A percentile compares a stretch with the other conserved stretches of the same genome.
Evolutionary conservation across 768 basidiomycete species (phyloP).

Genomic region (Calocybe gangraenosa): DNA sequence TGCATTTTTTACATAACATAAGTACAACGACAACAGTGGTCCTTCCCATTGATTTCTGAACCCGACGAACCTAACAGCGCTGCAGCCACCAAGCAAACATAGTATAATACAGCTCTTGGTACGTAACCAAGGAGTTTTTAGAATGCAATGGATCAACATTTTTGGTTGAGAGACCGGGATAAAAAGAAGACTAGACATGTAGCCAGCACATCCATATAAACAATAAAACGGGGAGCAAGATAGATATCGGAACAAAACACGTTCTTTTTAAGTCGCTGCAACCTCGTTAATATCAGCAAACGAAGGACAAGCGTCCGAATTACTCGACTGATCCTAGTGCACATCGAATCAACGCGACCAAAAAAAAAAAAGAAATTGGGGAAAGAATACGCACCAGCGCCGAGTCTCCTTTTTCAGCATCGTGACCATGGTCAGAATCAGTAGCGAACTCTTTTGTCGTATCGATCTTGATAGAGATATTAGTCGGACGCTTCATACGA

Average conservation of each 20-base stretch:
- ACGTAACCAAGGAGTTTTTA: too few relatives aligned
- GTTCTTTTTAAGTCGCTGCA: not conserved
- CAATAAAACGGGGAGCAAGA: not conserved
- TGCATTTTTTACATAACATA: too few relatives aligned
- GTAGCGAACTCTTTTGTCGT: conserved; percentile 47
- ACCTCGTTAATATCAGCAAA: not conserved
- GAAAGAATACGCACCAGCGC: conserved; percentile 10
- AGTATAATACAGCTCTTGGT: too few relatives aligned
- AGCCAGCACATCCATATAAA: conserved; percentile 2
- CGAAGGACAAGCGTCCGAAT: conserved; percentile 10
- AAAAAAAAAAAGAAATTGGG: not conserved
- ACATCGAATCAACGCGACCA: not conserved
- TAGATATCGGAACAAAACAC: not conserved
- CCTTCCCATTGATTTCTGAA: too few relatives aligned
- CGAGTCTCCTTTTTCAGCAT: conserved; percentile 19
- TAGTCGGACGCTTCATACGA: conserved; percentile 33
- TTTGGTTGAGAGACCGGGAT: too few relatives aligned
- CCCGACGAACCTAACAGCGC: too few relatives aligned
- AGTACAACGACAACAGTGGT: too few relatives aligned
- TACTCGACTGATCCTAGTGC: conserved; percentile 5
- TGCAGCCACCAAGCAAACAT: too few relatives aligned
- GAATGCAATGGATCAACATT: too few relatives aligned
- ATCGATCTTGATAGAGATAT: conserved; percentile 53
- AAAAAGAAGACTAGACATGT: not conserved
- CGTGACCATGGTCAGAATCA: conserved; percentile 33